These are phyloP conservation scores for Hirschioporus abietinus DNA, from an alignment of 768 basidiomycete genomes.

Conservation along the genomic window DNA sequence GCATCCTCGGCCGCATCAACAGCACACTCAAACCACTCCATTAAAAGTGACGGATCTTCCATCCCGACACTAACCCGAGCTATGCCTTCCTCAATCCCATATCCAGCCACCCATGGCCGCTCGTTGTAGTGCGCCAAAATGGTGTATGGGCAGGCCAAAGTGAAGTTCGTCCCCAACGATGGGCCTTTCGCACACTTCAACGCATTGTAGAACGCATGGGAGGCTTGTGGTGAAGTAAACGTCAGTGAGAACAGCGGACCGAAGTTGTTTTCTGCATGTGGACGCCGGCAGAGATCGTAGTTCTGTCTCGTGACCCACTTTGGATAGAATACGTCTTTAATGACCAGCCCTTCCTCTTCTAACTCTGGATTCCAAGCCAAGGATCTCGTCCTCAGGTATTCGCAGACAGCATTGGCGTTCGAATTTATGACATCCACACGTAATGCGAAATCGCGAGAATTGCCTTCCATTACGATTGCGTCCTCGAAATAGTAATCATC, in stretches of 20 bases:
- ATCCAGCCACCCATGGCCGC: conserved; percentile 42
- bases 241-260: conserved; percentile 40
- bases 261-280: conserved; percentile 28
- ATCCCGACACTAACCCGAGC: conserved; percentile 46
- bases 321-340: conserved; percentile 43
- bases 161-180: conserved; percentile 46
- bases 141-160: conserved; percentile 46
- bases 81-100: conserved; percentile 40
- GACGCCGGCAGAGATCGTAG: conserved; percentile 25
- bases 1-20: conserved; percentile 32
- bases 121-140: conserved; percentile 45
- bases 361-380: conserved; percentile 8
- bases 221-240: conserved; percentile 35
- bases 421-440: conserved; percentile 38
- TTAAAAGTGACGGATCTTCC: conserved; percentile 33
- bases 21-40: conserved; percentile 33
- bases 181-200: conserved; percentile 46
- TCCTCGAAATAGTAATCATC: conserved; percentile 45
- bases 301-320: conserved; percentile 38
- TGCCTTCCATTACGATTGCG: conserved; percentile 48
- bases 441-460: conserved; percentile 42
- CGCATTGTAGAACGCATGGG: conserved; percentile 38
- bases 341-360: conserved; percentile 19
- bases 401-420: conserved; percentile 41
- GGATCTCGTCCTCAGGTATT: conserved; percentile 32